Percentiles rank a stretch among this genome's conserved stretches.
Evolutionary conservation across 495 filamentous ascomycete species (phyloP).

Genomic region (Xylaria telfairii): DNA sequence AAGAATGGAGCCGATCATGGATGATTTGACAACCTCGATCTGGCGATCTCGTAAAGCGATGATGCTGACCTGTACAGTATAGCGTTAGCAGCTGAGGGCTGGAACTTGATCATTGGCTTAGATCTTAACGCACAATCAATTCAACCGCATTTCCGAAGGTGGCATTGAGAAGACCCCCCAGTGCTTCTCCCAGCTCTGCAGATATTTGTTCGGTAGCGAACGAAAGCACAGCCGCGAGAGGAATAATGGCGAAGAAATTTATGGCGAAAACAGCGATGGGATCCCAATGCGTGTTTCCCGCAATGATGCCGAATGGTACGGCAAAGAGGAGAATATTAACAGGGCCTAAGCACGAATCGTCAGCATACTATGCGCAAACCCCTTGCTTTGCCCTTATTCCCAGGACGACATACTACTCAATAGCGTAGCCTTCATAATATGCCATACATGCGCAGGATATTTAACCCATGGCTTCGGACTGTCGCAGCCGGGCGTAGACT

Average conservation of each 20-base stretch:
- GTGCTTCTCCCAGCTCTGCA: slow-evolving; percentile 80
- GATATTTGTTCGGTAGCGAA: slow-evolving; percentile 96
- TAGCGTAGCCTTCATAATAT: slow-evolving; percentile 59
- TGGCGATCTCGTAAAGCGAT: slow-evolving; percentile 84
- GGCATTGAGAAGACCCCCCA: slow-evolving; percentile 93
- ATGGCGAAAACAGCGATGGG: slow-evolving; percentile 80
- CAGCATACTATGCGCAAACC: neutral
- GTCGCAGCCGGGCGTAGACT: slow-evolving; percentile 53
- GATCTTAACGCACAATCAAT: slow-evolving; percentile 74
- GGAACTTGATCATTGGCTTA: slow-evolving; percentile 26
- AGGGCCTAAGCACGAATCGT: slow-evolving; percentile 56
- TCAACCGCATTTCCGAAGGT: slow-evolving; percentile 99
- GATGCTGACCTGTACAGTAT: slow-evolving; percentile 77
- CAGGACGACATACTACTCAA: slow-evolving; percentile 55
- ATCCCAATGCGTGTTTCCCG: slow-evolving; percentile 74
- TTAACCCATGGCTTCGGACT: slow-evolving; percentile 59
- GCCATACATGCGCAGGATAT: slow-evolving; percentile 60
- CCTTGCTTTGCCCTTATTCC: neutral
- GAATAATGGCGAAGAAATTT: slow-evolving; percentile 96
- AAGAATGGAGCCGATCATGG: slow-evolving; percentile 96
- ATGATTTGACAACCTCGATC: slow-evolving; percentile 94
- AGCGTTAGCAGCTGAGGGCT: slow-evolving; percentile 27
- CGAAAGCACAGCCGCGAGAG: slow-evolving; percentile 87
- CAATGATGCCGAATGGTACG: slow-evolving; percentile 86
- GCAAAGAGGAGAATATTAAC: slow-evolving; percentile 88